Evolutionary conservation across 768 basidiomycete species (phyloP), one percentile per base, ranked within the genome.

Genomic region (Phallus indusiatus): DNA sequence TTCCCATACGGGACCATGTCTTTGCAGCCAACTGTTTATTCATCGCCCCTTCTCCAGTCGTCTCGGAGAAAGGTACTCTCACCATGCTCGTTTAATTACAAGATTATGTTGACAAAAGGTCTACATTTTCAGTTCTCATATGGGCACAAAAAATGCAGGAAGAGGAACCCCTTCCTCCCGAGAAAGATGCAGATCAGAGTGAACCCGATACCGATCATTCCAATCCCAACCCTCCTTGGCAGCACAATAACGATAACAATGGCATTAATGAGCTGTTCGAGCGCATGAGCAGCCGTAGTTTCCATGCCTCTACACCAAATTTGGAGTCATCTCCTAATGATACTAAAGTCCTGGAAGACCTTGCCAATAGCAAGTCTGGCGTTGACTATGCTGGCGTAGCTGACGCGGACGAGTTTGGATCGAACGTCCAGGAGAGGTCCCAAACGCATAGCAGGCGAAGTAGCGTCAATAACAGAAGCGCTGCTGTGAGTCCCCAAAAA

Each of bases 141-240:
- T 59, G 57, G 57, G 49, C 50, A 49, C 57, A 59, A 53, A 51
- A 35, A 21, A 59, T 59, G 57, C 57, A 52, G 33, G 57, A 59
- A 17, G 57, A 59, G 22, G 57, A 59, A 14, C 57, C 57, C 17
- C 48, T 59, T 35, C 57, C 57, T 52, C 57, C 57, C 36, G 57
- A 59, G 24, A 50, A 34, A 33, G 57, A 59, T 33, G 49, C 20
- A 22, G 57, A 59, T 49, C 57, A 59, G 49, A 59, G 57, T 36
- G 57, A 59, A 34, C 57, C 57, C n/a, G 57, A 59, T 21, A 52
- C 28, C 16, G 50, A 48, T 7, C 48, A 47, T 14, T 48, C 47
- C 6, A 48, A 59, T 42, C 57, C 49, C 34, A 18, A 18, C 14
- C 28, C 28, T 28, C 28, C 28, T 7, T 28, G 28, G 28, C 28